Base-by-base conservation (phyloP, 169 alveolate species). In the Cryptosporidium ryanae region DNA sequence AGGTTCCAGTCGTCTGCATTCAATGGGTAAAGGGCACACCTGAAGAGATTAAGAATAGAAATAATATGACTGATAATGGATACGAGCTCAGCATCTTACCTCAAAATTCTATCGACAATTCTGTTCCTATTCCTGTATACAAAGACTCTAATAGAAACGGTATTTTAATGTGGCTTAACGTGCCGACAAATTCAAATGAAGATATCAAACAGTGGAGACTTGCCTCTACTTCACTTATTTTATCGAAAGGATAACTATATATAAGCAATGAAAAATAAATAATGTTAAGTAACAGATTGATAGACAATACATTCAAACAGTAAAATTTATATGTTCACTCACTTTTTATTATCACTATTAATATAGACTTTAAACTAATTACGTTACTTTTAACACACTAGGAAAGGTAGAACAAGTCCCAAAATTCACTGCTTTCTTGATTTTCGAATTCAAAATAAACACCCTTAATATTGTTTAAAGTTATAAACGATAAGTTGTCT, bases 131-230 rank as follows among this genome's bases (percentile, higher is more conserved):
- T 18, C 83, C 83, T 5, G 46, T 68, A 0, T 68, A 50, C 23
- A 68, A 68, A 54, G 66, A 68, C 12, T 52, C 83, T 23, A 52
- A 27, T 52, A 68, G 83, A 25, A 31, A 32, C 5, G 50, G 52
- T 29, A 68, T 68, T 10, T 34, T 68, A 17, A 52, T 68, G 55
- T 68, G 83, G 83, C 61, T 68, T 1, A 68, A 50, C 31, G 83
- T 68, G 5, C 83, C 83, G 2, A 65, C 67, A 29, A 49, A 31
- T n/a, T n/a, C 29, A 0, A 43, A 43, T 15, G 83, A 68, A 32
- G 55, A 54, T 29, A 68, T 68, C 13, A 50, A 68, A 32, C 83
- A 68, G 38, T 68, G 83, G 83, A 68, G 83, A 34, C 55, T 68
- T 10, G 83, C 83, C 2, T 50, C 67, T 1, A 49, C 83, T 10